phyloP scores from a whole-genome alignment of 1,284 basidiomycete species.

The Porogramme epimiltina region DNA sequence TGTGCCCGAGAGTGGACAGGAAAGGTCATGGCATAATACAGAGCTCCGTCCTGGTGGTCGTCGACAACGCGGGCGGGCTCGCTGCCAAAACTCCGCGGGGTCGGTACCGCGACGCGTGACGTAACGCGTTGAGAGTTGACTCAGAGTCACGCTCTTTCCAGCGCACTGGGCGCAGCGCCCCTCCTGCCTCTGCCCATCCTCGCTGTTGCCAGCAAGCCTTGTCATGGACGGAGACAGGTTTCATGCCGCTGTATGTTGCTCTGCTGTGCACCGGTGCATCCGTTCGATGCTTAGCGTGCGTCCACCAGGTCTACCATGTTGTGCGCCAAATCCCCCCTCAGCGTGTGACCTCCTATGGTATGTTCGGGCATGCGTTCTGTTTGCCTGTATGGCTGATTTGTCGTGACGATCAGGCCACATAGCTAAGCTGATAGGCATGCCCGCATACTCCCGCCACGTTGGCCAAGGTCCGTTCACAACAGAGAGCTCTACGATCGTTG shows the following conservation, averaged over 20 bases:
- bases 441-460: constrained; percentile 80
- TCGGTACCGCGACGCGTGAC: not conserved
- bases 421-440: constrained; percentile 83
- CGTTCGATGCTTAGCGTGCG: too few relatives aligned
- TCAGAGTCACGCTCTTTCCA: too few relatives aligned
- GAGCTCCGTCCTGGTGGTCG: too few relatives aligned
- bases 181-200: too few relatives aligned
- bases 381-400: too few relatives aligned
- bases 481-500: not conserved
- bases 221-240: constrained; percentile 27
- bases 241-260: constrained; percentile 25
- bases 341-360: constrained; percentile 73
- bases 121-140: not conserved
- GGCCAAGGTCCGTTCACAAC: constrained; percentile 66
- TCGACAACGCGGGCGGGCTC: too few relatives aligned
- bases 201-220: too few relatives aligned
- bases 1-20: not conserved
- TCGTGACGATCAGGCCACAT: constrained; percentile 86
- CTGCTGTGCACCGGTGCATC: too few relatives aligned
- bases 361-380: too few relatives aligned
- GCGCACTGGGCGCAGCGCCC: too few relatives aligned
- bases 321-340: constrained; percentile 65
- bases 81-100: not conserved
- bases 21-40: not conserved
- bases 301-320: constrained; percentile 67